phyloP scores from a whole-genome alignment of 306 rosid species.

The Trifolium dubium region DNA sequence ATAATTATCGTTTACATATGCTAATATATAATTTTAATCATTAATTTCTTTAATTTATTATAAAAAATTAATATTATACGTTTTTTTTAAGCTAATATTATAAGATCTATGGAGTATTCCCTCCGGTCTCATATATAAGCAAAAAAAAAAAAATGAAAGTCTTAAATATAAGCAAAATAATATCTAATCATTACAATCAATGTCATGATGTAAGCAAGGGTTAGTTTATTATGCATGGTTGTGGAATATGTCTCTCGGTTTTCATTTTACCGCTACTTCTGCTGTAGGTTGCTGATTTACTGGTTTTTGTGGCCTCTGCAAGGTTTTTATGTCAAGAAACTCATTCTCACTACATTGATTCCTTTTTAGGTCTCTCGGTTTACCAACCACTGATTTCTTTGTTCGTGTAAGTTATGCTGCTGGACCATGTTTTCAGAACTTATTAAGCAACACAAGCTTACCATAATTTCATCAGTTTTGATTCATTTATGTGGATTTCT shows the following conservation, averaged over 20 bases:
- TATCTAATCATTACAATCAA: no score
- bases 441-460: background rate
- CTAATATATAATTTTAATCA: no score
- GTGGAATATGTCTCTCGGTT: conserved; percentile 6
- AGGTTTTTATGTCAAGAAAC: conserved; percentile 54
- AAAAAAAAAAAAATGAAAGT: no score
- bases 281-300: conserved; percentile 82
- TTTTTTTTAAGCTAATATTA: no score
- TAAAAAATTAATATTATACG: no score
- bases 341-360: conserved; percentile 65
- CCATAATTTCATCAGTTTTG: background rate
- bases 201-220: no score
- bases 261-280: conserved; percentile 4
- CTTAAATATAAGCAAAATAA: no score
- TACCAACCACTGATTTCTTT: conserved; percentile 84
- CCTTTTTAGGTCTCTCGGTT: conserved; percentile 87
- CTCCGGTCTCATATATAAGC: no score
- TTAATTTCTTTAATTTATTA: no score
- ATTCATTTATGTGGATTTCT: background rate
- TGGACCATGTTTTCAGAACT: conserved; percentile 24
- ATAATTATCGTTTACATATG: no score
- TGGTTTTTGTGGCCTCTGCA: conserved; percentile 83
- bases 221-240: conserved; percentile 6
- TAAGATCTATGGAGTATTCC: no score
- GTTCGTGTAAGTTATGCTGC: conserved; percentile 71